Base-by-base conservation (phyloP, 2,329 filamentous ascomycete genomes). In the Aureobasidium sp. region DNA sequence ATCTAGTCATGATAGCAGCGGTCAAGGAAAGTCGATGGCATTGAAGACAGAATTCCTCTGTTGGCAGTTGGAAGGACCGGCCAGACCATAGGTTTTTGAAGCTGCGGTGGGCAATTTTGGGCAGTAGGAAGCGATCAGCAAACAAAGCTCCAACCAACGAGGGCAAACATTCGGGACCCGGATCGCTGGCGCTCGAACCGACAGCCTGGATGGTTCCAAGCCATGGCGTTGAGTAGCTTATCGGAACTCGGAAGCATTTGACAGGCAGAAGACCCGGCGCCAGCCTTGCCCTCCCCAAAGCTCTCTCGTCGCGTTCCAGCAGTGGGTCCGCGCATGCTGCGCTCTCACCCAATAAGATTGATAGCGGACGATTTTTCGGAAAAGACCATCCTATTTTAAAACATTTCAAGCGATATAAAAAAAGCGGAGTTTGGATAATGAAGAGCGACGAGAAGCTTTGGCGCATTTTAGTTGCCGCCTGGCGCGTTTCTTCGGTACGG, bases 401-500 rank as follows among this genome's bases (percentile, higher is more conserved):
- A 7, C 36, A 30, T 34, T 48, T 3, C 29, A 21, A 37, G 54
- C 54, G 54, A 48, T 25, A 48, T 42, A 39, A 41, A 59, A 48
- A 44, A 15, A 37, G 42, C 21, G 27, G 13, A 16, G 41, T 4
- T 39, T 13, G 39, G 27, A 48, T 48, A 42, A 48, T 37, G 34
- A 21, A 21, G n/a, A 42, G 39, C 39, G 36, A 34, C 39, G 25
- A 59, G 15, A 59, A 59, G 44, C 42, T 37, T 42, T 59, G 41
- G 42, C 32, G 34, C 53, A 57, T 25, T 29, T 59, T 59, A 59
- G 54, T 42, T 21, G 21, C 54, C 54, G 54, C 54, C 21, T 42
- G 32, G 54, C 25, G 42, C 54, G 54, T 59, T 59, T 59, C 42
- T 41, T 45, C 53, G 53, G 53, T 36, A 57, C 42, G 42, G 13